Conservation (phyloP, 169 alveolate genomes). For the Babesia ovata region DNA sequence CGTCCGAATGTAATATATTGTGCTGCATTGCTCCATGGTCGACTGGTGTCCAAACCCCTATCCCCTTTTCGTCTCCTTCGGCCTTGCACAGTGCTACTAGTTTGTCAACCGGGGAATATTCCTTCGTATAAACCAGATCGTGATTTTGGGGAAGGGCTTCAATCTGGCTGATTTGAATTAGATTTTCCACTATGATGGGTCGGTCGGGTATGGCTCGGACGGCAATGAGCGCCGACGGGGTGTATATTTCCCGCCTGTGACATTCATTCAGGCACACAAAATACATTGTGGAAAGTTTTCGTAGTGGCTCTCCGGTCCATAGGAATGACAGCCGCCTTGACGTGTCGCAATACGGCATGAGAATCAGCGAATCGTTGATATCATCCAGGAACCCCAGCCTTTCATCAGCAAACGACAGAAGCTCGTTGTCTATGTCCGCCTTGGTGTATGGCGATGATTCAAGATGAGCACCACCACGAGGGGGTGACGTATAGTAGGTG, state of each 20-base stretch:
- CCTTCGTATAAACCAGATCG: constrained; percentile 27
- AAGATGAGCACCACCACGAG: neutral
- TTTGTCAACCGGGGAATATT: constrained; percentile 9
- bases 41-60: neutral
- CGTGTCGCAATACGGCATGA: neutral
- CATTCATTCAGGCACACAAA: constrained; percentile 23
- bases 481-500: constrained; percentile 23
- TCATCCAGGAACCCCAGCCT: constrained; percentile 21
- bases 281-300: neutral
- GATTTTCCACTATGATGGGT: neutral
- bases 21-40: constrained; percentile 1
- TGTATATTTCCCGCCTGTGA: neutral
- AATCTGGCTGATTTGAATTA: neutral
- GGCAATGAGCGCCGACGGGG: constrained; percentile 20
- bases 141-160: neutral
- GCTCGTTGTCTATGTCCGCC: constrained; percentile 2
- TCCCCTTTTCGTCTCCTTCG: neutral
- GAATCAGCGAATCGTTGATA: constrained; percentile 16
- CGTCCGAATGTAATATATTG: neutral
- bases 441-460: neutral
- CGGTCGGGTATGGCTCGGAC: constrained; percentile 21
- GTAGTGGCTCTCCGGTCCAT: constrained; percentile 8
- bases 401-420: constrained; percentile 14
- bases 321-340: constrained; percentile 31
- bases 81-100: constrained; percentile 6